Percentiles rank a stretch among this genome's conserved stretches.
Conservation (phyloP, 2,329 filamentous ascomycete species). For the Aspergillus fischeri region DNA sequence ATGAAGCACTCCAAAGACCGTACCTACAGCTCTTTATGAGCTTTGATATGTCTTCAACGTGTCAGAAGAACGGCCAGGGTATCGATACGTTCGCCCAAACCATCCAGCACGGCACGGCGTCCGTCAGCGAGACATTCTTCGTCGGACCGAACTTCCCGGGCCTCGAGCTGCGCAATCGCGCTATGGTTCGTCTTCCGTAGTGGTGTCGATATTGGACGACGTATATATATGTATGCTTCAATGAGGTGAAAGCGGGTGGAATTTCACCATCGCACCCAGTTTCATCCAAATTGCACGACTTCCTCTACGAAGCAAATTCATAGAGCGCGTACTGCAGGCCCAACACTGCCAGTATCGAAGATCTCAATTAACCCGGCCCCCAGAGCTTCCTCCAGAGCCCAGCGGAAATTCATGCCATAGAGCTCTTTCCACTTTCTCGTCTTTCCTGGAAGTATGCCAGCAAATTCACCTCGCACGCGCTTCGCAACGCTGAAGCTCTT, state of each 20-base stretch:
- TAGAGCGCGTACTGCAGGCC: conserved; percentile 47
- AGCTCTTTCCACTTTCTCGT: conserved; percentile 63
- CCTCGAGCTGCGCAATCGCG: neutral
- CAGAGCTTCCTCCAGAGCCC: conserved; percentile 58
- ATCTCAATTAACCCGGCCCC: conserved; percentile 58
- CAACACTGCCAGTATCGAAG: conserved; percentile 62
- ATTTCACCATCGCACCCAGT: neutral
- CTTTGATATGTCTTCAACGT: too few species aligned
- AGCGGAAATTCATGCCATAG: conserved; percentile 57
- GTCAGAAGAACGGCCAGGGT: too few species aligned
- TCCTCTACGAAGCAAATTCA: conserved; percentile 13
- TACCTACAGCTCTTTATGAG: too few species aligned
- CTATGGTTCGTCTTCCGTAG: neutral
- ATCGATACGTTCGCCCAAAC: too few species aligned
- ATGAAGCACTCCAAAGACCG: neutral
- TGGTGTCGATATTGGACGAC: neutral
- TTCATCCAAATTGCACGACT: neutral
- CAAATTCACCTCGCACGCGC: conserved; percentile 53
- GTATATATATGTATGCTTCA: neutral
- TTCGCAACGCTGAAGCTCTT: conserved; percentile 47
- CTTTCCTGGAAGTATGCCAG: conserved; percentile 52
- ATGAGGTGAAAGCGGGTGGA: neutral
- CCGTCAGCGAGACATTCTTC: neutral
- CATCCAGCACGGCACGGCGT: neutral
- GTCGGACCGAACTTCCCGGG: neutral